Evolutionary conservation across 768 basidiomycete species (phyloP), one percentile per base, ranked within the genome.

Genomic region (Collybia mongolica): DNA sequence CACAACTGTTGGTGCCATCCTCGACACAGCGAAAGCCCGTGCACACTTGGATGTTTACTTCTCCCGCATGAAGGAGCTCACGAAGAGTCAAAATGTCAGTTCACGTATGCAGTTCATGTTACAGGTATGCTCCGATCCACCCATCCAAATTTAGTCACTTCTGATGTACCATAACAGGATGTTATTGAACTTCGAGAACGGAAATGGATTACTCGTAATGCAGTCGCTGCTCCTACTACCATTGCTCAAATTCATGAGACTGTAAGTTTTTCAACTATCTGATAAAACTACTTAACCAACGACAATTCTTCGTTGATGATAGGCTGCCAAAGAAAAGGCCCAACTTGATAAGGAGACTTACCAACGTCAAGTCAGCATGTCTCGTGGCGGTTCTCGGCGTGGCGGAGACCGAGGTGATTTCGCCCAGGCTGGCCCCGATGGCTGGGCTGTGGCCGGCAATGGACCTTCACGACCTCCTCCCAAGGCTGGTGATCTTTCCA

Each of bases 81-180:
- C 80, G 37, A 86, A 86, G 72, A 90, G 83, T 59, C 68, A 59
- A 14, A 85, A 87, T 46, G 84, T 97, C 54, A 84, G 82, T 51
- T 80, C 93, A 15, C 88, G 97, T 60, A 91, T 98, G 81, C 84
- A 86, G 49, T 98, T 90, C 71, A 97, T 98, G 94, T 78, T 99
- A 50, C 84, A 92, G 84, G 95, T 96, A 53, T 49, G 81, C 72
- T 32, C 2, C 20, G 9, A 46, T 12, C 46, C 53, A 32, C 3
- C 11, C 11, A 32, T 32, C 5, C 11, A 14, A 3, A 32, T 12
- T 11, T 11, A 6, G 11, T 32, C 14, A 32, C 11, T 11, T 32
- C 32, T 14, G 5, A 32, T 14, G 2, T 3, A 32, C 47, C 19
- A 39, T 32, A 42, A 17, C 60, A 98, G 94, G 96, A 98, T 70